Evolutionary conservation across 148 eudicot species (phyloP).

Genomic region (Selenicereus undatus): DNA sequence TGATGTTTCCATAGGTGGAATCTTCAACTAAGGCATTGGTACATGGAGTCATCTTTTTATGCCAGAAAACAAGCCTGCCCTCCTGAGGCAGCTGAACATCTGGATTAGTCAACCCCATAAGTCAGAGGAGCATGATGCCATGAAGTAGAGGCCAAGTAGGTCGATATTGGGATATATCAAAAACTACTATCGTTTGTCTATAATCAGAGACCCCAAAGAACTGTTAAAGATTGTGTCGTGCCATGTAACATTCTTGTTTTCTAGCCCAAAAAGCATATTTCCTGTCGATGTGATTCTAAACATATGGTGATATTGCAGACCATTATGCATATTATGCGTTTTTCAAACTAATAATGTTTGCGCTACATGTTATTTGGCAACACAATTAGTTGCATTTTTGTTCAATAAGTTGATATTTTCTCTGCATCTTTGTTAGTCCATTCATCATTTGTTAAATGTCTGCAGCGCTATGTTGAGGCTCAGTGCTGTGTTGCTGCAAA

Average conservation of each 20-base stretch:
- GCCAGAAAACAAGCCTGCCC: background rate
- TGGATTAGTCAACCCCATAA: no score
- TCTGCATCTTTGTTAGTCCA: background rate
- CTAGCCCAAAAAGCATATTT: no score
- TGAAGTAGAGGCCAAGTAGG: no score
- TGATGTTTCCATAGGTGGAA: background rate
- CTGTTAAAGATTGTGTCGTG: no score
- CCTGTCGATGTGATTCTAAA: no score
- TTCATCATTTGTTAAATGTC: constrained; percentile 20
- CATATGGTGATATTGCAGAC: no score
- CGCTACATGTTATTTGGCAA: background rate
- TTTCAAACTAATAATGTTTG: background rate
- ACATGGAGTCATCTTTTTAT: background rate
- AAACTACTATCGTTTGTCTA: no score
- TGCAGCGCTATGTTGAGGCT: constrained; percentile 97
- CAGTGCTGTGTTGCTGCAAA: constrained; percentile 87
- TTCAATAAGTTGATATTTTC: background rate
- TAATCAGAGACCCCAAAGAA: no score
- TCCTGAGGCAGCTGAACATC: background rate
- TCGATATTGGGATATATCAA: no score
- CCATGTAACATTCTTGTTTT: no score
- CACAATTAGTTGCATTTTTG: background rate
- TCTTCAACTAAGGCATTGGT: background rate
- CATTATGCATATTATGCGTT: background rate
- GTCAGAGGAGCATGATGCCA: no score